Evolutionary conservation across 345 rosid species (phyloP), one percentile per base, ranked within the genome.

Genomic region (Citrus trifoliata): DNA sequence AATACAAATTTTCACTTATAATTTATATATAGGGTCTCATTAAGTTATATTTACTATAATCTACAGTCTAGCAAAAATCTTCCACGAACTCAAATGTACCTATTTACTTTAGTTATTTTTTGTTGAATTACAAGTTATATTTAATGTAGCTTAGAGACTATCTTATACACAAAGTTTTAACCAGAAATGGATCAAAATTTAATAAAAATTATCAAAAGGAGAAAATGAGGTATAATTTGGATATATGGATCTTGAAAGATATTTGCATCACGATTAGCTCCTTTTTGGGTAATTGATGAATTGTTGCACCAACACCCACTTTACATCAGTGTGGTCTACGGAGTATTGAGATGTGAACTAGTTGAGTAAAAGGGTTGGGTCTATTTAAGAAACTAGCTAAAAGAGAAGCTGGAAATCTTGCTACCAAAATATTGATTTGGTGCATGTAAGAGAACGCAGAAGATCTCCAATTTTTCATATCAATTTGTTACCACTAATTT

Each of bases 31-130:
- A 7, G 5, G 6, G 7, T 33, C 51, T 46, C 18, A 1, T 1
- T 46, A 46, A 46, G 1, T 3, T 46, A 13, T 0, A 46, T 13
- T 46, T 1, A 13, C 1, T 46, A 16, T 46, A 46, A 46, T 46
- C 0, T 3, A 46, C 1, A 1, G 18, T 46, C 1, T 3, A 13
- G 4, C 0, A 46, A 46, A 12, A 46, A 13, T 12, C 5, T 46
- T 46, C 3, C 5, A 0, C 0, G 1, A 12, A 13, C 4, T 13
- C 18, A 46, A 5, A 3, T 3, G 18, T 1, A 3, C 4, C 4
- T 46, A 46, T 12, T 46, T 46, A 0, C 5, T 12, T 13, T 13
- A 46, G 51, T 0, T 46, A 46, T 46, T 0, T 46, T 42, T 42
- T 42, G 1, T 42, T 42, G 1, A 42, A 12, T 1, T 46, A 0